phyloP scores from a whole-genome alignment of 2,329 filamentous ascomycete genomes.

The Aspergillus sp. region DNA sequence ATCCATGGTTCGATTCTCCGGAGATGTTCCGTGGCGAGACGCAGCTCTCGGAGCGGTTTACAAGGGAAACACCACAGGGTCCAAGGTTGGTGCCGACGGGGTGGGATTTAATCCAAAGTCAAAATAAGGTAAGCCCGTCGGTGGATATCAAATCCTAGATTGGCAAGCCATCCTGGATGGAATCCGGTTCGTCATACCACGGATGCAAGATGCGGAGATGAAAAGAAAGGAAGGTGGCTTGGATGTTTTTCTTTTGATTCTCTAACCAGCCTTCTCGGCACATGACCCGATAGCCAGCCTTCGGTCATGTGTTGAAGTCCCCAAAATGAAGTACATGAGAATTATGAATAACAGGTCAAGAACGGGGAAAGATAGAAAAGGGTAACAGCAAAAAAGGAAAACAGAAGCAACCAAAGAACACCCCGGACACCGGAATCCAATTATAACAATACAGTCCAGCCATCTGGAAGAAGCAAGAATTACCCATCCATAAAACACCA shows the following conservation, averaged over 20 bases:
- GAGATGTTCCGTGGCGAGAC: neutral
- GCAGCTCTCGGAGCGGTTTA: neutral
- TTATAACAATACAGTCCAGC: conserved; percentile 29
- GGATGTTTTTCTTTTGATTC: neutral
- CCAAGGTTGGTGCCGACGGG: neutral
- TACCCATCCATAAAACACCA: conserved; percentile 27
- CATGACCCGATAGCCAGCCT: neutral
- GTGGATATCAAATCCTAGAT: neutral
- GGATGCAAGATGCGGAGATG: no score
- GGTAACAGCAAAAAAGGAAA: neutral
- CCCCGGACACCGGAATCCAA: conserved; percentile 6
- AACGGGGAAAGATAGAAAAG: neutral
- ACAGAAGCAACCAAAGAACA: conserved; percentile 3
- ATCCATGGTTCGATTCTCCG: neutral
- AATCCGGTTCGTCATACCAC: no score
- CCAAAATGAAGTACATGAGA: neutral
- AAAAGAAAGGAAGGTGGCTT: no score
- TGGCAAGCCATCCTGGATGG: no score
- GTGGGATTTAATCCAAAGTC: neutral
- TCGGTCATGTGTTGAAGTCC: neutral
- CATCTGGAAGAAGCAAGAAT: conserved; percentile 13
- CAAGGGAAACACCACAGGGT: neutral
- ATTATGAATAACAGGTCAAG: neutral
- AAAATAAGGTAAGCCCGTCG: neutral
- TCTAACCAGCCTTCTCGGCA: neutral